Conservation (phyloP, 768 basidiomycete genomes). For the Lactarius vividus region DNA sequence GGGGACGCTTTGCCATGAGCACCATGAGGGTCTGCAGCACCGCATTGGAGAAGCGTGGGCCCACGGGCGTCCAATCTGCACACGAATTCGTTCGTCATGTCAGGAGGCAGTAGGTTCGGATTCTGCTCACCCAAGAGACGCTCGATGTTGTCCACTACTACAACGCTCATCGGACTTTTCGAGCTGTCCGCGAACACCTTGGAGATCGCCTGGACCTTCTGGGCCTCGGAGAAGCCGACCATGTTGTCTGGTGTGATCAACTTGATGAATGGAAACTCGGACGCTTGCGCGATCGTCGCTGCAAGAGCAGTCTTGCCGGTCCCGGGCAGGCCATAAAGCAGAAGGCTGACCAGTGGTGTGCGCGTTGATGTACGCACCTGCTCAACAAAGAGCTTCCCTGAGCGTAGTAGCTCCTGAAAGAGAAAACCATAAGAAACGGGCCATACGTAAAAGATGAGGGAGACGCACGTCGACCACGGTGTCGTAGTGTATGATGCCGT, state of each 20-base stretch:
- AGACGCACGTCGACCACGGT: slow-evolving; percentile 66
- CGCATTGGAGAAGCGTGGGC: slow-evolving; percentile 92
- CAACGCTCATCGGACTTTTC: slow-evolving; percentile 94
- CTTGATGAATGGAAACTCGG: slow-evolving; percentile 98
- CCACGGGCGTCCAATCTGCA: slow-evolving; percentile 94
- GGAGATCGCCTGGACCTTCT: slow-evolving; percentile 87
- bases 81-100: slow-evolving; percentile 1
- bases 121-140: slow-evolving; percentile 72
- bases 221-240: slow-evolving; percentile 92
- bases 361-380: slow-evolving; percentile 89
- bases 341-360: slow-evolving; percentile 87
- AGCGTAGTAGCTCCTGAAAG: slow-evolving; percentile 74
- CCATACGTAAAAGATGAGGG: slow-evolving; percentile 3
- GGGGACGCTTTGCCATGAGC: slow-evolving; percentile 82
- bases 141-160: slow-evolving; percentile 95
- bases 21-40: slow-evolving; percentile 91
- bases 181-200: slow-evolving; percentile 95
- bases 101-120: not conserved
- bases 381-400: slow-evolving; percentile 86
- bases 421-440: not conserved
- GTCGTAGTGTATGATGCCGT: slow-evolving; percentile 93
- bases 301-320: slow-evolving; percentile 95
- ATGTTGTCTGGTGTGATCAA: slow-evolving; percentile 93
- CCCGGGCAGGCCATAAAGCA: slow-evolving; percentile 86
- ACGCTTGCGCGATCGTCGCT: slow-evolving; percentile 89